Evolutionary conservation across 2,329 filamentous ascomycete genomes (phyloP), one percentile per base, ranked within the genome.

Genomic region (Aspergillus flavus): DNA sequence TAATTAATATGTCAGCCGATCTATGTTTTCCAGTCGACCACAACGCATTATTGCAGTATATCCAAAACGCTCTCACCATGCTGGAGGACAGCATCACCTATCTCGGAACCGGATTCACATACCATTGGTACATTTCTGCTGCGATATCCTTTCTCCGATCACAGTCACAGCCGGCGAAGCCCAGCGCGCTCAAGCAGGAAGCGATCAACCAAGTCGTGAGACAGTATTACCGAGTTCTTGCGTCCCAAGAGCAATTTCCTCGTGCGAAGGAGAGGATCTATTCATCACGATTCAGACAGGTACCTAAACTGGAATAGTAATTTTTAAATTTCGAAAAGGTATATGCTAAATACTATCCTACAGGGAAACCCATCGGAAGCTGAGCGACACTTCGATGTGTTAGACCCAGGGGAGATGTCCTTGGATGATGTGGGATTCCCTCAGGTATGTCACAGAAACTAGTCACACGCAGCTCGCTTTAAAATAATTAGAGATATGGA

Each of bases 401-500:
- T 23, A 12, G 43, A 23, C 12, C 11, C 43, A 0, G n/a, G 5
- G 21, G 43, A 46, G 10, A 23, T 23, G 43, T 46, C 43, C 14
- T 46, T 46, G 10, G 21, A 23, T 6, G 43, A 46, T 23, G 43
- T 6, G 3, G 43, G 43, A 14, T 23, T 46, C 3, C 3, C 43
- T 12, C 43, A 46, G 21, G 43, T 46, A 23, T 10, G 43, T 14
- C 10, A 23, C 10, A 46, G 10, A 23, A 45, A 26, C 26, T 23
- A 9, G n/a, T 23, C 10, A 0, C n/a, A 6, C 9, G 2, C 5
- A 1, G 10, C 11, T 23, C 10, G n/a, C 10, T 2, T 16, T 4
- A 2, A 1, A 1, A 12, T 45, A 11, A 23, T 45, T 14, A 23
- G 9, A 6, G 11, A 23, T 46, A 46, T 23, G 21, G 2, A 46